These are phyloP conservation scores for Tubosaeta sp. DNA, from an alignment of 768 basidiomycete species.

Conservation along the genomic window DNA sequence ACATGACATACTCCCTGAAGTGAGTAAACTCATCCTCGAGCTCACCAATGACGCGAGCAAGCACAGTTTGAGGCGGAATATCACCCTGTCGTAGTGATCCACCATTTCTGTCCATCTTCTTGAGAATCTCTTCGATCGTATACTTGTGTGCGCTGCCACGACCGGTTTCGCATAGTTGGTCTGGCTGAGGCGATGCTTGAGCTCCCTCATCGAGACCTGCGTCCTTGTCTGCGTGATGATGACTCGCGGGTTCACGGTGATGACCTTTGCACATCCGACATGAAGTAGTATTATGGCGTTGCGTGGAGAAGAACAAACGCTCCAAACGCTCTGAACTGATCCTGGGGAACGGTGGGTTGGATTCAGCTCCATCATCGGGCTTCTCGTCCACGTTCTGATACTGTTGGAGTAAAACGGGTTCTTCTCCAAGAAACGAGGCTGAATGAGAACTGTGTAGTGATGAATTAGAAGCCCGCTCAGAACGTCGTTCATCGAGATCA, in stretches of 20 bases:
- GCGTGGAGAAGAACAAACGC: slow-evolving; percentile 74
- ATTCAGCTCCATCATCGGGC: slow-evolving; percentile 27
- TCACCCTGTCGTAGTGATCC: slow-evolving; percentile 25
- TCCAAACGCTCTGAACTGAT: slow-evolving; percentile 79
- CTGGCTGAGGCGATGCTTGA: slow-evolving; percentile 1
- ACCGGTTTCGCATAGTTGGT: slow-evolving; percentile 1
- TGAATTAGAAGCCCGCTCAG: slow-evolving; percentile 39
- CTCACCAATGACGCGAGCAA: slow-evolving; percentile 77
- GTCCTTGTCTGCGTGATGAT: slow-evolving; percentile 9
- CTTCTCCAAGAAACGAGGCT: slow-evolving; percentile 1
- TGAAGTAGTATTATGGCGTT: slow-evolving; percentile 67
- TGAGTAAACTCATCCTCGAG: slow-evolving; percentile 94
- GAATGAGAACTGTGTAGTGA: slow-evolving; percentile 18
- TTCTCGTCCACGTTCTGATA: slow-evolving; percentile 1
- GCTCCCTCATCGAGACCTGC: slow-evolving; percentile 13
- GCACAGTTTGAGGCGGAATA: slow-evolving; percentile 83
- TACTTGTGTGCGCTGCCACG: slow-evolving; percentile 5
- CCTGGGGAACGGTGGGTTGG: slow-evolving; percentile 64
- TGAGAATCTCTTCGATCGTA: slow-evolving; percentile 24
- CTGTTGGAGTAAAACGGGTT: neutral
- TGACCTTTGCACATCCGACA: slow-evolving; percentile 60
- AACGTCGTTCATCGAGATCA: slow-evolving; percentile 65
- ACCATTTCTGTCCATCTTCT: slow-evolving; percentile 23
- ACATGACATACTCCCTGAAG: slow-evolving; percentile 75
- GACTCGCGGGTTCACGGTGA: slow-evolving; percentile 8